Percentiles rank a stretch among this genome's conserved stretches.
Conservation (phyloP, 352 stramenopile species). For the Phytophthora multivora region DNA sequence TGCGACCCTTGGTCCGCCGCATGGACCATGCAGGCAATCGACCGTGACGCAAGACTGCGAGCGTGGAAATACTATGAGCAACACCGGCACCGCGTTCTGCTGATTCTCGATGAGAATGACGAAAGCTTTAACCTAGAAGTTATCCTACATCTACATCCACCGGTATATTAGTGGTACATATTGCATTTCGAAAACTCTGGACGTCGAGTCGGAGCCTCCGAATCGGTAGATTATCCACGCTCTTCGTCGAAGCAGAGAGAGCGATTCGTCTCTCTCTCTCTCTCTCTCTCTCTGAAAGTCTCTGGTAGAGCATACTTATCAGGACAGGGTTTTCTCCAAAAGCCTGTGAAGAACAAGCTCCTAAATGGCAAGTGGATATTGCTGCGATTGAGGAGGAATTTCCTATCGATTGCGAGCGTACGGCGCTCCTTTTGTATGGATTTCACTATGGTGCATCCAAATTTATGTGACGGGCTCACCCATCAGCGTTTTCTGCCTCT, state of each 20-base stretch:
- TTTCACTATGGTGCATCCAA: constrained; percentile 1
- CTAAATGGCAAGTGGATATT: constrained; percentile 1
- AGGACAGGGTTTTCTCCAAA: too few species aligned
- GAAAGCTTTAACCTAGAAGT: not conserved
- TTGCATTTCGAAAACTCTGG: too few species aligned
- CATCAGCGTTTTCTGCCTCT: not conserved
- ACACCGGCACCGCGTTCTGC: not conserved
- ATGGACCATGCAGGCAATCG: constrained; percentile 18
- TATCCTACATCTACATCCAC: too few species aligned
- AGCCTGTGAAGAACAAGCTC: too few species aligned
- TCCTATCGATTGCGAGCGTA: not conserved
- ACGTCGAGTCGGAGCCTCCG: too few species aligned
- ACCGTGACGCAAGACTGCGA: constrained; percentile 9
- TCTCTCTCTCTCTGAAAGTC: too few species aligned
- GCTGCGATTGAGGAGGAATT: not conserved
- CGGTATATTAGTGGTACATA: not conserved
- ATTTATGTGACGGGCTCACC: constrained; percentile 38
- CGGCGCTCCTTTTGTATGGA: not conserved
- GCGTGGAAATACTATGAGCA: constrained; percentile 14
- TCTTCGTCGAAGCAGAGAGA: too few species aligned
- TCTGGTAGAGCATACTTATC: too few species aligned
- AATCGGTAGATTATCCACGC: too few species aligned
- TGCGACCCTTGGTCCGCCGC: constrained; percentile 12
- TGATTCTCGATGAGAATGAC: too few species aligned
- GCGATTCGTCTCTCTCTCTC: too few species aligned